Percentiles rank a stretch among this genome's conserved stretches.
Evolutionary conservation across 2,329 filamentous ascomycete species (phyloP).

Genomic region (Colletotrichum caudatum): DNA sequence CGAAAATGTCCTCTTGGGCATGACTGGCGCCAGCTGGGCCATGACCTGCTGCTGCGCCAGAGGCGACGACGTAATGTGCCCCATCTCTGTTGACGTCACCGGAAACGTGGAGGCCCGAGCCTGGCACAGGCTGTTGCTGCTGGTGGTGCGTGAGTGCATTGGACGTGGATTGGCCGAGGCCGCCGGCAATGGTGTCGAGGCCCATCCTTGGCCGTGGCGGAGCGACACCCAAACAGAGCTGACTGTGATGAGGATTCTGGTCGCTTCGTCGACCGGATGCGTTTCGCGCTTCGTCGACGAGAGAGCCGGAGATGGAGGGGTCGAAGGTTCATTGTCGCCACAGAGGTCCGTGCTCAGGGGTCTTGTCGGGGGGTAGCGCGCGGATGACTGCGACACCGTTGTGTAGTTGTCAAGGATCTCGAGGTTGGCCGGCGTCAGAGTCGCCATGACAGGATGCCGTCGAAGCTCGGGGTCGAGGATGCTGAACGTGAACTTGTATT

Average conservation of each 20-base stretch:
- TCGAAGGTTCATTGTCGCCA: constrained; percentile 36
- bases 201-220: constrained; percentile 43
- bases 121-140: constrained; percentile 21
- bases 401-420: constrained; percentile 78
- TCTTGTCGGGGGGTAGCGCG: constrained; percentile 61
- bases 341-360: constrained; percentile 44
- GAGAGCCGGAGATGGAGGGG: constrained; percentile 14
- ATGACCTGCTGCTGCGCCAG: constrained; percentile 26
- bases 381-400: constrained; percentile 63
- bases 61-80: constrained; percentile 18
- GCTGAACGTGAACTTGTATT: constrained; percentile 79
- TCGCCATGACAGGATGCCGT: constrained; percentile 80
- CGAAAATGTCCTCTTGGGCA: constrained; percentile 43
- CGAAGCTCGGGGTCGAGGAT: constrained; percentile 77
- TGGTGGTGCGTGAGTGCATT: constrained; percentile 21
- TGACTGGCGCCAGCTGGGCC: not conserved
- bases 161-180: constrained; percentile 18
- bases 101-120: constrained; percentile 36
- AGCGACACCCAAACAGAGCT: constrained; percentile 46
- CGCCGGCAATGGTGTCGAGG: constrained; percentile 21
- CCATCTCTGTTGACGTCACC: constrained; percentile 14
- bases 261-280: constrained; percentile 44
- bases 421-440: constrained; percentile 71
- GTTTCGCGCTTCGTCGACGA: constrained; percentile 30
- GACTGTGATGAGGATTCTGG: constrained; percentile 44